These are phyloP conservation scores for Dimargaris verticillata DNA, from an alignment of 192 early-diverging fungal species.

Conservation along the genomic window DNA sequence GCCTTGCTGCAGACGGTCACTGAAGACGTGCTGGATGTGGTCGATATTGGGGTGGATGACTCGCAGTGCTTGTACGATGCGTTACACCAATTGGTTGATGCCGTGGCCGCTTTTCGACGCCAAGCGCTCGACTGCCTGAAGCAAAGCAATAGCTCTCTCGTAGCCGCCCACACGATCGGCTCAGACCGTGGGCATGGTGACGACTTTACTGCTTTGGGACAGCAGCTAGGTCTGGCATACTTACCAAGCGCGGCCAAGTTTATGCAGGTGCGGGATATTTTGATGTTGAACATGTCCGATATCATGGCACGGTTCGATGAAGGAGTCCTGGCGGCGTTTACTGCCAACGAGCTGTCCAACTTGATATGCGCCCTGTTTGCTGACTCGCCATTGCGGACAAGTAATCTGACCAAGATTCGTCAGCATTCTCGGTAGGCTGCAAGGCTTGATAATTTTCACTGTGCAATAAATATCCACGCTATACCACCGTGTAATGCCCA, in stretches of 20 bases:
- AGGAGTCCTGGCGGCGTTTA: not conserved
- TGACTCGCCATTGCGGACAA: not conserved
- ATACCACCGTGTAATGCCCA: too few relatives aligned
- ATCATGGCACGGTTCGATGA: conserved; percentile 7
- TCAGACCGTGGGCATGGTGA: not conserved
- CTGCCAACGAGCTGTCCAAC: conserved; percentile 1
- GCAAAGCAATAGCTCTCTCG: not conserved
- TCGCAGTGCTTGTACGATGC: not conserved
- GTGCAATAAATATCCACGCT: too few relatives aligned
- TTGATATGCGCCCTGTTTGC: conserved; percentile 7
- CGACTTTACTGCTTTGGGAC: not conserved
- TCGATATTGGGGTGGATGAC: conserved; percentile 11
- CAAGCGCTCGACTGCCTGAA: too few relatives aligned
- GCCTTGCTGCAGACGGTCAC: not conserved
- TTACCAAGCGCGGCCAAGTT: not conserved
- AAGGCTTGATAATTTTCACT: too few relatives aligned
- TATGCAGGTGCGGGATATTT: conserved; percentile 1
- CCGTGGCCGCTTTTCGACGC: not conserved
- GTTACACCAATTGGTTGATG: not conserved
- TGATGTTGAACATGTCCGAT: conserved; percentile 7
- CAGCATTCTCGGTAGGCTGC: too few relatives aligned
- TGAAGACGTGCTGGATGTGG: conserved; percentile 3
- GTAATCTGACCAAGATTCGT: conserved; percentile 1
- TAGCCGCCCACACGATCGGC: not conserved
- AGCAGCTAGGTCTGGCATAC: not conserved